Conservation (phyloP, 257 asterid genomes). For the Ajuga chamaepitys region DNA sequence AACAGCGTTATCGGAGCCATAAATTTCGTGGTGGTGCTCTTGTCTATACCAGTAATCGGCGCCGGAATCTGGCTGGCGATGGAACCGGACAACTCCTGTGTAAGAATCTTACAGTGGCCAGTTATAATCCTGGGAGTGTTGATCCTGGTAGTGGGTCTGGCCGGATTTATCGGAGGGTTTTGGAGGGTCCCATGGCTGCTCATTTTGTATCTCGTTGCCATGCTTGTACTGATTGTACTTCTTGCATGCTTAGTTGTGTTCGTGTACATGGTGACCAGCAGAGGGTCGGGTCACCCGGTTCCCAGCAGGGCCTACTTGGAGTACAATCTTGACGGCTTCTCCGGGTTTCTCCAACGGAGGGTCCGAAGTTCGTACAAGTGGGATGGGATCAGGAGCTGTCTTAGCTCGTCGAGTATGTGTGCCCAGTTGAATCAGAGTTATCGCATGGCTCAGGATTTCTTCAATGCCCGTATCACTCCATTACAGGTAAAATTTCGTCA, state of each 20-base stretch:
- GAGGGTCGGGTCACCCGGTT: constrained; percentile 64
- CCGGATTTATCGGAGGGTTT: constrained; percentile 77
- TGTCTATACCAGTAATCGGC: constrained; percentile 75
- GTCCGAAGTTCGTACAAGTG: constrained; percentile 66
- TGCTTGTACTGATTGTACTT: constrained; percentile 62
- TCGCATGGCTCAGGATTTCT: constrained; percentile 85
- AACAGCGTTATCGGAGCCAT: constrained; percentile 66
- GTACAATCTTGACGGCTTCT: constrained; percentile 54
- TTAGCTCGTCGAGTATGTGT: constrained; percentile 63
- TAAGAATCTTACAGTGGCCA: constrained; percentile 73
- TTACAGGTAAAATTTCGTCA: too few species aligned
- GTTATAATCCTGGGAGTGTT: constrained; percentile 66
- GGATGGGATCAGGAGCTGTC: constrained; percentile 74
- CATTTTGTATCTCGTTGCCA: constrained; percentile 55
- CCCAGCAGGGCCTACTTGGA: constrained; percentile 77
- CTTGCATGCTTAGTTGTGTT: constrained; percentile 64
- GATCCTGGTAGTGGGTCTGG: constrained; percentile 46
- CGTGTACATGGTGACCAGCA: constrained; percentile 58
- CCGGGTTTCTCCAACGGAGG: constrained; percentile 62
- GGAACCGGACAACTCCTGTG: constrained; percentile 65
- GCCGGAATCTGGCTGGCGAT: constrained; percentile 84
- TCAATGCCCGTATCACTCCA: constrained; percentile 69
- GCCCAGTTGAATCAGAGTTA: constrained; percentile 73
- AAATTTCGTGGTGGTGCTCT: constrained; percentile 65
- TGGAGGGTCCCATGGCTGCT: constrained; percentile 66